phyloP scores from a whole-genome alignment of 371 early-diverging fungal genomes.

The Globomyces sp. region DNA sequence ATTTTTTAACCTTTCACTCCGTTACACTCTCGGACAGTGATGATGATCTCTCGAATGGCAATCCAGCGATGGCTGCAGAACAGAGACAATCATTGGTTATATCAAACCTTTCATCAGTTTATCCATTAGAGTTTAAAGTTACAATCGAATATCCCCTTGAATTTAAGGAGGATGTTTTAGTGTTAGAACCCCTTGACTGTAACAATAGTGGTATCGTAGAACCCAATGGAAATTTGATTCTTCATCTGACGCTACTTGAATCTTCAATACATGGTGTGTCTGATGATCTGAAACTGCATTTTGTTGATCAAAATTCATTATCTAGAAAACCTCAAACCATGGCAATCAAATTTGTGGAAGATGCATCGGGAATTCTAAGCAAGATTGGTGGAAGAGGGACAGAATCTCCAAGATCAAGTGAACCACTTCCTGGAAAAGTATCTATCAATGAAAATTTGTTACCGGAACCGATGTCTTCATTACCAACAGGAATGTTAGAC shows the following conservation, averaged over 20 bases:
- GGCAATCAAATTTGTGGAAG: conserved; percentile 65
- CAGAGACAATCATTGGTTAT: conserved; percentile 54
- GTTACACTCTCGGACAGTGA: conserved; percentile 45
- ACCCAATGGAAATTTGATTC: conserved; percentile 54
- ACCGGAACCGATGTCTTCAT: not conserved
- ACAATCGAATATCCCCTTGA: conserved; percentile 74
- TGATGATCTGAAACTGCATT: conserved; percentile 73
- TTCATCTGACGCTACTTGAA: conserved; percentile 61
- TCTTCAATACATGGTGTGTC: conserved; percentile 66
- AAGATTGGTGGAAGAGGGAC: too few species aligned
- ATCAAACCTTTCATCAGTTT: conserved; percentile 61
- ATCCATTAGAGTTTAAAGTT: conserved; percentile 67
- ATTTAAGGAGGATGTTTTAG: conserved; percentile 48
- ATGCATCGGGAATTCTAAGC: conserved; percentile 18
- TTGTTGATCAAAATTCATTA: conserved; percentile 73
- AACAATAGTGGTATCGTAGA: conserved; percentile 59
- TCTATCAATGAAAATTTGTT: not conserved
- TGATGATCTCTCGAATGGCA: conserved; percentile 32
- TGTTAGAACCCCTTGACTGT: conserved; percentile 47
- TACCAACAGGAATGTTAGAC: not conserved
- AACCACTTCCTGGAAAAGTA: not conserved
- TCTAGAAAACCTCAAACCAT: conserved; percentile 61
- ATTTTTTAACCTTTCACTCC: conserved; percentile 59
- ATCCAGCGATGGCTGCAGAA: not conserved
- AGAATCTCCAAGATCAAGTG: not conserved